Conservation (phyloP, 345 rosid genomes). For the Eucalyptus coolabah region DNA sequence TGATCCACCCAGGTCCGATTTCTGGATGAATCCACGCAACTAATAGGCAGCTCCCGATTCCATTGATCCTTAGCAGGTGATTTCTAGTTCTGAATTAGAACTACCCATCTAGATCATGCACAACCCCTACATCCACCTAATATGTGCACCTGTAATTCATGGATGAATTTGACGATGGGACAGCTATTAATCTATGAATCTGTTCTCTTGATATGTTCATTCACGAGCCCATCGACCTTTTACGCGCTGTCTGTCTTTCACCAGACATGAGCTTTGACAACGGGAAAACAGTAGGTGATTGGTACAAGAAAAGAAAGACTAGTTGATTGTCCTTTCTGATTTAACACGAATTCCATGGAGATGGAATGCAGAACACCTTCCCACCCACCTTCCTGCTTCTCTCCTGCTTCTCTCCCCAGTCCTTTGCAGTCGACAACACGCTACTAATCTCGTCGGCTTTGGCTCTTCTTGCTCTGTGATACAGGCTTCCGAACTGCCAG, state of each 20-base stretch:
- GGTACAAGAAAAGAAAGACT: not conserved
- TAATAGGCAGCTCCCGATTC: fast-evolving
- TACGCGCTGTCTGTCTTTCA: not conserved
- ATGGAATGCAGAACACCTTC: not conserved
- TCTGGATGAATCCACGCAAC: fast-evolving
- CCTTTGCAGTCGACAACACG: not conserved
- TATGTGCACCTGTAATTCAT: not conserved
- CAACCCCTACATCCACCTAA: not conserved
- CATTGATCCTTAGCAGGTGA: fast-evolving
- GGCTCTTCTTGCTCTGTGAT: not conserved
- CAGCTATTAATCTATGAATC: not conserved
- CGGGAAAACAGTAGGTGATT: not conserved
- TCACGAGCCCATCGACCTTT: not conserved
- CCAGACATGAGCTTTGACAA: not conserved
- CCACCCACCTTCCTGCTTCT: not conserved
- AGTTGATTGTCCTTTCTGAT: not conserved
- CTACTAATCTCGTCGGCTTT: not conserved
- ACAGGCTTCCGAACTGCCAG: not conserved
- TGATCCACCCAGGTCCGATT: fast-evolving
- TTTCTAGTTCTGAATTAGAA: too few species aligned
- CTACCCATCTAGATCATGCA: fast-evolving
- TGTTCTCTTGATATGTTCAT: not conserved
- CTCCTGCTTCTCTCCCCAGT: not conserved
- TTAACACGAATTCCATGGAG: not conserved
- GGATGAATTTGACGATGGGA: not conserved